These are phyloP conservation scores for Lizonia empirigonia DNA, from an alignment of 2,329 filamentous ascomycete species.

Conservation along the genomic window DNA sequence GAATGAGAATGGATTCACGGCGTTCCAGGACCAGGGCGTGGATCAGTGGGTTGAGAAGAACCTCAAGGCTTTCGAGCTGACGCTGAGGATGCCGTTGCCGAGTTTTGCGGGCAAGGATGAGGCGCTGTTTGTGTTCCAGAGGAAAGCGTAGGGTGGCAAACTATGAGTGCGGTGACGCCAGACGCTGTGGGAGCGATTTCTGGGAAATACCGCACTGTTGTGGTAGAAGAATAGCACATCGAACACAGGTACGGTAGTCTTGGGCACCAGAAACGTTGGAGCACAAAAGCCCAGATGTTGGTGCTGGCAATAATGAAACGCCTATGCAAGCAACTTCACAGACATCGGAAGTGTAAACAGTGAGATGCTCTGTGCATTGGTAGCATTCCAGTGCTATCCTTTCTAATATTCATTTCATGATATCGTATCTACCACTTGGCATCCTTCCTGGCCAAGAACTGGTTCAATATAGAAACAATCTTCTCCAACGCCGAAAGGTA, in stretches of 20 bases:
- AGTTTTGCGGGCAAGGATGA: constrained; percentile 81
- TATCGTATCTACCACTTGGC: constrained; percentile 38
- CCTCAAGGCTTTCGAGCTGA: constrained; percentile 63
- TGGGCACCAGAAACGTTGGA: no score
- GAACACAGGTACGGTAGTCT: not conserved
- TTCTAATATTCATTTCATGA: not conserved
- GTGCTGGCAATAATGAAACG: not conserved
- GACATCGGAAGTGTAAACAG: not conserved
- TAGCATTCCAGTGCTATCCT: not conserved
- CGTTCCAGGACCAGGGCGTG: constrained; percentile 67
- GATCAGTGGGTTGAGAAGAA: constrained; percentile 69
- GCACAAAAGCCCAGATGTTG: not conserved
- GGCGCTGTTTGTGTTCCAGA: constrained; percentile 69
- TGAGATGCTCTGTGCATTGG: not conserved
- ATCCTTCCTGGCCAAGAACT: constrained; percentile 53
- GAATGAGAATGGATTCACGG: constrained; percentile 76
- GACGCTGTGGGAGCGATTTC: no score
- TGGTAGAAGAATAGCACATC: not conserved
- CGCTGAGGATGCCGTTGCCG: constrained; percentile 69
- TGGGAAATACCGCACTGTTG: not conserved
- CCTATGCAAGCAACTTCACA: not conserved
- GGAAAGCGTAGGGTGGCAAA: constrained; percentile 22
- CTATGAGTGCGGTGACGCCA: no score
- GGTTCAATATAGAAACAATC: constrained; percentile 75
- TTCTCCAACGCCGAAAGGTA: constrained; percentile 82